Conservation (phyloP, 495 filamentous ascomycete genomes). For the Mytilinidion resinicola region DNA sequence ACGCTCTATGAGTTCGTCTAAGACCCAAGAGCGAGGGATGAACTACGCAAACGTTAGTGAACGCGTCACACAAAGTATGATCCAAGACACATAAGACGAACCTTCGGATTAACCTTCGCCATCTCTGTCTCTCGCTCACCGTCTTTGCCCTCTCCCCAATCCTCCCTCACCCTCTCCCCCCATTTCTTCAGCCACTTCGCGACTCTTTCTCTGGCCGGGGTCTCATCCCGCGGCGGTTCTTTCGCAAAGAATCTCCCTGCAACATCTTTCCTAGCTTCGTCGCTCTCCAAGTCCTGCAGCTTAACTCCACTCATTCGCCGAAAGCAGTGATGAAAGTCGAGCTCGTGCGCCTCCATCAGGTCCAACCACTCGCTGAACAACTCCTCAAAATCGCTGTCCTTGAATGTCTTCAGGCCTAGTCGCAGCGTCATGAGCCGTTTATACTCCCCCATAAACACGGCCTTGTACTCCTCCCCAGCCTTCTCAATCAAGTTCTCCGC, state of each 20-base stretch:
- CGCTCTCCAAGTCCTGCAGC: slow-evolving; percentile 52
- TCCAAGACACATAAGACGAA: slow-evolving; percentile 25
- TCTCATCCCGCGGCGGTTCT: slow-evolving; percentile 51
- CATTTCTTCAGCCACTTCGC: slow-evolving; percentile 71
- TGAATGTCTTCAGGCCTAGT: slow-evolving; percentile 61
- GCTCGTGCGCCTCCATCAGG: slow-evolving; percentile 64
- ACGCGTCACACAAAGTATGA: background rate
- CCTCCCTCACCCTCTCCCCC: slow-evolving; percentile 58
- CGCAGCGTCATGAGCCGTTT: slow-evolving; percentile 70
- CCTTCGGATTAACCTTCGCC: slow-evolving; percentile 80
- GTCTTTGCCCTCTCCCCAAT: slow-evolving; percentile 58
- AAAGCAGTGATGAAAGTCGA: slow-evolving; percentile 94
- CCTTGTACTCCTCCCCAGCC: slow-evolving; percentile 76
- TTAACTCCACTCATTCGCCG: slow-evolving; percentile 58
- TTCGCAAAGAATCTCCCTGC: slow-evolving; percentile 65
- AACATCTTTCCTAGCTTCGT: slow-evolving; percentile 49
- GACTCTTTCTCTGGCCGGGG: slow-evolving; percentile 56
- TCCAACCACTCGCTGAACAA: slow-evolving; percentile 78
- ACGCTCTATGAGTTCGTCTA: slow-evolving; percentile 83
- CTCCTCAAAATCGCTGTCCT: slow-evolving; percentile 66
- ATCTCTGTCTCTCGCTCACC: slow-evolving; percentile 60
- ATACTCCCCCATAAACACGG: slow-evolving; percentile 80
- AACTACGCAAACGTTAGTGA: slow-evolving; percentile 44
- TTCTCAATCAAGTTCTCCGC: slow-evolving; percentile 76
- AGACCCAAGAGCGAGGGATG: slow-evolving; percentile 78